These are phyloP conservation scores for Blastocystis hominis DNA, from an alignment of 352 stramenopile species.

Conservation along the genomic window DNA sequence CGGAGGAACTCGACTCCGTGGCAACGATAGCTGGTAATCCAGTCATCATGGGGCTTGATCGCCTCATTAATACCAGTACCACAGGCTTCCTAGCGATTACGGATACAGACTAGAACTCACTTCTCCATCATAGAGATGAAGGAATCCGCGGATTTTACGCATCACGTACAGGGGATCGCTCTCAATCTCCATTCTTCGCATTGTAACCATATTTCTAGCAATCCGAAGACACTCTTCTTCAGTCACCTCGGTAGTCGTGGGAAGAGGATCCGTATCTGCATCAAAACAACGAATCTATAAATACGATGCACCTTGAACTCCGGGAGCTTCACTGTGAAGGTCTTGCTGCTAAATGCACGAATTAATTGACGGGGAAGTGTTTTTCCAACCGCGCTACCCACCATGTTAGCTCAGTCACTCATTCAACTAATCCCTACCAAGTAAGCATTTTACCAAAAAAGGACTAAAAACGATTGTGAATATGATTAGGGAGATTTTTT, in stretches of 20 bases:
- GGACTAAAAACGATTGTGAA: neutral
- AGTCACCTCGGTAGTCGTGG: constrained; percentile 38
- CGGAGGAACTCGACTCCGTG: constrained; percentile 90
- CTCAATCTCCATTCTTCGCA: constrained; percentile 58
- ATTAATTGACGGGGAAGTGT: constrained; percentile 11
- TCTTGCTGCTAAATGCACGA: constrained; percentile 22
- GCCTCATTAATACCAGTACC: constrained; percentile 89
- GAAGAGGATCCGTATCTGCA: constrained; percentile 27
- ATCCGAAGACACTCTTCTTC: constrained; percentile 38
- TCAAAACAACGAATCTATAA: neutral
- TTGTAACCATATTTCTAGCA: constrained; percentile 37
- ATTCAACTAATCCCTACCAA: neutral
- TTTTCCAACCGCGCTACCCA: constrained; percentile 11
- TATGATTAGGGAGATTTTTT: neutral
- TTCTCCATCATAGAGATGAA: constrained; percentile 55
- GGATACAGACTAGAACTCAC: neutral
- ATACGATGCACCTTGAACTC: constrained; percentile 43
- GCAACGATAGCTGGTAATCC: constrained; percentile 98
- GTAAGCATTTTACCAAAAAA: constrained; percentile 12
- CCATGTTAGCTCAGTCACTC: neutral
- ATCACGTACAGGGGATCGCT: constrained; percentile 56
- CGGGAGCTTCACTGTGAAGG: constrained; percentile 36
- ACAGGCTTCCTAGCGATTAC: constrained; percentile 77
- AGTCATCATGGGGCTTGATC: constrained; percentile 84
- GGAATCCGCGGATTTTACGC: constrained; percentile 55